Conservation (phyloP, 352 stramenopile species). For the Albugo candida region DNA sequence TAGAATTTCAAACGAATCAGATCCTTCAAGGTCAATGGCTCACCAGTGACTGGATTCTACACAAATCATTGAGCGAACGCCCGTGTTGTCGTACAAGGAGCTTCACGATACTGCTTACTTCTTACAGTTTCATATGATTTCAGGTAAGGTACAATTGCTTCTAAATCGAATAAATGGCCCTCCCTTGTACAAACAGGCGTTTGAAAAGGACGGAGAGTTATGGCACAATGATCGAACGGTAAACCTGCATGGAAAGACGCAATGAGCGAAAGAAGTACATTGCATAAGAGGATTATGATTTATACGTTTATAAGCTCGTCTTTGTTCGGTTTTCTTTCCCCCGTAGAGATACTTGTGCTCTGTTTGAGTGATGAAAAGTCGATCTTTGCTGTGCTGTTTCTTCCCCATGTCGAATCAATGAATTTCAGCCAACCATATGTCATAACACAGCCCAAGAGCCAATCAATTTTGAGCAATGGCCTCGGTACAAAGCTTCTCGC, state of each 20-base stretch:
- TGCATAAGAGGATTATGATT: neutral
- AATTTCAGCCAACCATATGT: neutral
- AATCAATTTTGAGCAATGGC: conserved; percentile 1
- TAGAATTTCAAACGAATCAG: conserved; percentile 82
- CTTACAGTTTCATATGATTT: conserved; percentile 49
- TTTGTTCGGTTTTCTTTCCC: conserved; percentile 78
- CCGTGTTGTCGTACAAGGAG: neutral
- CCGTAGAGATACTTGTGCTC: conserved; percentile 88
- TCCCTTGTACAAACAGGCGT: conserved; percentile 88
- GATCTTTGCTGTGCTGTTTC: conserved; percentile 82
- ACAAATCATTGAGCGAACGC: neutral
- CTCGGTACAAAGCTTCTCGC: conserved; percentile 15
- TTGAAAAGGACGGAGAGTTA: conserved; percentile 7
- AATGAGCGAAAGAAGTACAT: neutral
- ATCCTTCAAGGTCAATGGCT: conserved; percentile 80
- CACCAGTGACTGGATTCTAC: conserved; percentile 89
- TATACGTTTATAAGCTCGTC: conserved; percentile 55
- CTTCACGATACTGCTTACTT: neutral
- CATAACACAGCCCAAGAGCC: conserved; percentile 1
- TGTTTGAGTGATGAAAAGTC: conserved; percentile 75
- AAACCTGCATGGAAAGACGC: conserved; percentile 29
- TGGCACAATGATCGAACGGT: conserved; percentile 95
- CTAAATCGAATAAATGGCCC: conserved; percentile 94
- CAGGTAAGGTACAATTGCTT: conserved; percentile 91
- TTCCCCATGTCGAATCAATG: conserved; percentile 43